A percentile compares a stretch with the other conserved stretches of the same genome.
These are phyloP conservation scores for Rhizopus delemar DNA, from an alignment of 371 early-diverging fungal species.

Conservation along the genomic window DNA sequence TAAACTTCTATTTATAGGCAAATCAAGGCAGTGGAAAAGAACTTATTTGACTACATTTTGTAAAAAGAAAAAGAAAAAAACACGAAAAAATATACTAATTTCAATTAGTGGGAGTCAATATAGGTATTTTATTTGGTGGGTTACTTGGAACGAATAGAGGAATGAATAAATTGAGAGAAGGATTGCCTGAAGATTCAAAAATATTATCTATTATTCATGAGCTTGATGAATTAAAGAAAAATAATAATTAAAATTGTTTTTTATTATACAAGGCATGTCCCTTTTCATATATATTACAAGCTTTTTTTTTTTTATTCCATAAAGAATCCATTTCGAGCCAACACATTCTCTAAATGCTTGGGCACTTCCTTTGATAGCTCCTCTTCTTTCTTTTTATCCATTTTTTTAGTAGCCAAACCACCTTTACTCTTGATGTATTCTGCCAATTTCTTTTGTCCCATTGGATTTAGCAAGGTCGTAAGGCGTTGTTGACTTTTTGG, in stretches of 20 bases:
- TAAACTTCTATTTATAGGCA: slow-evolving; percentile 9
- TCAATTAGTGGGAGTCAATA: slow-evolving; percentile 38
- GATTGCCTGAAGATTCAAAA: slow-evolving; percentile 36
- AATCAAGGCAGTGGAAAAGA: slow-evolving; percentile 15
- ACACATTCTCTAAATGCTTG: slow-evolving; percentile 29
- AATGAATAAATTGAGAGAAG: slow-evolving; percentile 38
- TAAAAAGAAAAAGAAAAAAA: slow-evolving; percentile 17
- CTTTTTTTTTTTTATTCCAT: slow-evolving; percentile 17
- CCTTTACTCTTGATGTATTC: slow-evolving; percentile 44
- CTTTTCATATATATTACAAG: slow-evolving; percentile 3
- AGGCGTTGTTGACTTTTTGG: slow-evolving; percentile 36
- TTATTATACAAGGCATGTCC: no score
- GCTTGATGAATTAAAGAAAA: slow-evolving; percentile 29
- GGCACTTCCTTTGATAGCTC: slow-evolving; percentile 32
- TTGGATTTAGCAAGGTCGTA: slow-evolving; percentile 44
- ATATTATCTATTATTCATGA: slow-evolving; percentile 35
- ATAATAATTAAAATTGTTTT: no score
- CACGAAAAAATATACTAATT: not conserved
- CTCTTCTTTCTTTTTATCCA: slow-evolving; percentile 43
- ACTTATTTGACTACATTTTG: slow-evolving; percentile 40
- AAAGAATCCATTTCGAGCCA: slow-evolving; percentile 43
- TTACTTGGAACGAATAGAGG: slow-evolving; percentile 43
- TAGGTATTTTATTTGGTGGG: slow-evolving; percentile 38
- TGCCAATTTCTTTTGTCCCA: slow-evolving; percentile 38
- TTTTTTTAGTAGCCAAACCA: slow-evolving; percentile 40